These are phyloP conservation scores for Effrenium voratum DNA, from an alignment of 73 alveolate genomes.

Conservation along the genomic window DNA sequence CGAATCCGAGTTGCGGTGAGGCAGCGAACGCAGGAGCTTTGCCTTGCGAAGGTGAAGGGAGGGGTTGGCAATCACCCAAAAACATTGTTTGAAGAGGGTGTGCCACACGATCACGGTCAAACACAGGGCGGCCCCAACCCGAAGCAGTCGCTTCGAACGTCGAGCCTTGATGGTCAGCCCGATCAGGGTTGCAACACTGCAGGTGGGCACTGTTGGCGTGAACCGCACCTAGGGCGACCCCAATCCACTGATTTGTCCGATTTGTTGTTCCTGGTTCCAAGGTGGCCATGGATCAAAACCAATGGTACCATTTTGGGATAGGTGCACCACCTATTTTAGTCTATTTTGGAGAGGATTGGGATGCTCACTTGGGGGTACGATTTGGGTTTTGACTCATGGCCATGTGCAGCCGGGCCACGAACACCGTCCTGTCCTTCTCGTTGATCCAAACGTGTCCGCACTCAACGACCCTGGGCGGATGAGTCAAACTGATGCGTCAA, in stretches of 20 bases:
- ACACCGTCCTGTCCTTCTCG: conserved; percentile 61
- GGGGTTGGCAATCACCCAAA: neutral
- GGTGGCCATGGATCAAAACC: too few species aligned
- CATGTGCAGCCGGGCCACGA: conserved; percentile 10
- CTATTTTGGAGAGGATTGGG: neutral
- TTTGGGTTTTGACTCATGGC: neutral
- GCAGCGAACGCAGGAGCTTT: conserved; percentile 75
- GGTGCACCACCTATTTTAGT: too few species aligned
- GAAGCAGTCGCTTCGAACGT: too few species aligned
- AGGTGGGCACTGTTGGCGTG: conserved; percentile 98
- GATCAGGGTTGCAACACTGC: conserved; percentile 97
- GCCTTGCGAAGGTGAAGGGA: conserved; percentile 7
- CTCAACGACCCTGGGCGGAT: conserved; percentile 71
- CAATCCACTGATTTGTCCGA: too few species aligned
- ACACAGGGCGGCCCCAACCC: too few species aligned
- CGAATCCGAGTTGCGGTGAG: conserved; percentile 25
- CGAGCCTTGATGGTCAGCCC: conserved; percentile 97
- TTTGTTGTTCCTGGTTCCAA: too few species aligned
- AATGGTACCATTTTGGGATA: too few species aligned
- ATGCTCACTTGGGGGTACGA: neutral
- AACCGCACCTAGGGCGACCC: conserved; percentile 95
- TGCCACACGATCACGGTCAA: too few species aligned
- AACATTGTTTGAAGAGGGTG: too few species aligned
- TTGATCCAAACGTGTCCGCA: conserved; percentile 91
- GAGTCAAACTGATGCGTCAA: neutral